Evolutionary conservation across 352 stramenopile species (phyloP), one percentile per base, ranked within the genome.

Genomic region (Phytophthora cryptogea): DNA sequence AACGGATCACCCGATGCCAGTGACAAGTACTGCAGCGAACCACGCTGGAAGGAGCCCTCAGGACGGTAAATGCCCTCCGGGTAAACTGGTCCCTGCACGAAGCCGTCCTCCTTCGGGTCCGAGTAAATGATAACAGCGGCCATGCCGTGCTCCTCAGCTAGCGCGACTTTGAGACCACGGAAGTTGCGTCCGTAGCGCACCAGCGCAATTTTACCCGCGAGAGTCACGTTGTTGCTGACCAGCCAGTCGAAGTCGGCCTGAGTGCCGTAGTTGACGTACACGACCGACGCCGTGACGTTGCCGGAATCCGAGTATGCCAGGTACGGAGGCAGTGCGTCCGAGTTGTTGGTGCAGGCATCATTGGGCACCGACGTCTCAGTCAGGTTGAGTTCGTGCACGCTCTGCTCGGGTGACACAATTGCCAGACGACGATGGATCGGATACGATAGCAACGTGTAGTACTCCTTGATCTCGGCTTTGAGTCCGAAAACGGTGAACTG

Each of bases 241-340:
- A 96, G 79, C 44, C 59, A 84, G 27, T 89, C 61, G 59, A 94
- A 95, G 67, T 96, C 88, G 30, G 74, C 50, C 4, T 71, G 83
- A 8, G 56, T 63, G 7, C 84, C 89, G 48, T 90, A 90, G 70
- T 97, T 96, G 35, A 76, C 89, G 68, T 92, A 97, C 44, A 97
- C 87, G 6, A 92, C 51, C 3, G 70, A 59, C 14, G 54, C 69
- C n/a, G 66, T 80, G 27, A 92, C 72, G 49, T 86, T 75, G 16
- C 87, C 89, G 5, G 77, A 77, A 0, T 83, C 79, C 6, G 78
- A 68, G 71, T 96, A 97, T 5, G 72, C 88, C 42, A 93, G 63
- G 61, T 90, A 96, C 23, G 84, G 75, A 72, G 72, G 86, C 56
- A 44, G 17, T 4, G 39, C 39, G 16, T 44, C 39, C 66, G 52